Evolutionary conservation across 108 stramenopile species (phyloP), one percentile per base, ranked within the genome.

Genomic region (Nitzschia palea): DNA sequence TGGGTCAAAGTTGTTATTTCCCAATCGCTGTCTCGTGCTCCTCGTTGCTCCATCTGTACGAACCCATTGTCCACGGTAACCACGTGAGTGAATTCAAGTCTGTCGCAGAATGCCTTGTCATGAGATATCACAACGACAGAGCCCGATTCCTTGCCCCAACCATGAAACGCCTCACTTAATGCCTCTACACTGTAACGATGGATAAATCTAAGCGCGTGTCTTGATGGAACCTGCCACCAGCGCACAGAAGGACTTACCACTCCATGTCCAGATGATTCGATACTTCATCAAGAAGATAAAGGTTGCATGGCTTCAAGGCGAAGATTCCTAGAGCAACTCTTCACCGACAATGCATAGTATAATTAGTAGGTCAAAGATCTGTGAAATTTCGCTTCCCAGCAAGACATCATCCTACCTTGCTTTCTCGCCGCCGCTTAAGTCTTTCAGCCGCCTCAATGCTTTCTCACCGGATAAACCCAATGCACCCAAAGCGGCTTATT

Each of bases 121-220:
- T 97, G 97, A 6, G 88, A 90, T 37, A 97, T 88, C 3, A 97
- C 97, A 5, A 96, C 91, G 30, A 97, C 56, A 2, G 93, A 81
- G 4, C 93, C 96, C 12, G 68, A 80, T 22, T 85, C 66, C 8
- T 78, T 84, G 26, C 87, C 93, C 93, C 93, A 94, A 12, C 75
- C 67, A 10, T 77, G 71, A 28, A 97, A 62, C 5, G 85, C 84
- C 36, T 91, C 85, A 3, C 89, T 80, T 10, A 94, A 77, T 6
- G 91, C 89, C 73, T 92, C 89, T 50, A 91, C 89, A 44, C 78
- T 73, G n/a, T 27, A 51, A 33, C 0, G 8, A 48, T 20, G 3
- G 15, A 57, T 5, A 40, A 43, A 70, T 40, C 8, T 10, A 14
- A 14, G 51, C 20, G 17, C n/a, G n/a, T n/a, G n/a, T n/a, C n/a